Percentiles rank a stretch among this genome's conserved stretches.
Evolutionary conservation across 1,139 yeast species (phyloP).

Genomic region (Geotrichum citri-aurantii): DNA sequence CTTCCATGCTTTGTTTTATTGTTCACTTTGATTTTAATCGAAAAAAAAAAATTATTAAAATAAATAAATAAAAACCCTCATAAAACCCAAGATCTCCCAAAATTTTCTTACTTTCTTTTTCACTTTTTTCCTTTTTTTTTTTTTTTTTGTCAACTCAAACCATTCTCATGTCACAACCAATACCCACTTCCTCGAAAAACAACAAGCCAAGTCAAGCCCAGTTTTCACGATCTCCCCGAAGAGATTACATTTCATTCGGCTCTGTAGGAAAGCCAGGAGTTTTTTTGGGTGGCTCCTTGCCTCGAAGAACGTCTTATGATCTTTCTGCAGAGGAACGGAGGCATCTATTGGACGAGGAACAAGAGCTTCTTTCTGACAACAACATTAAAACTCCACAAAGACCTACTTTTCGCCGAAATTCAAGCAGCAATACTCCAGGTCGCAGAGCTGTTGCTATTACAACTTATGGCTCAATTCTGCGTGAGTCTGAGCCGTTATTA

Average conservation of each 20-base stretch:
- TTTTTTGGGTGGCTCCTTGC: constrained; percentile 7
- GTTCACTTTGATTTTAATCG: too few relatives aligned
- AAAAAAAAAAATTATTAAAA: neutral
- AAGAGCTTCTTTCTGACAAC: constrained; percentile 18
- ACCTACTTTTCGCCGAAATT: neutral
- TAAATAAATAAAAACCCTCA: neutral
- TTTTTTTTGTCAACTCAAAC: neutral
- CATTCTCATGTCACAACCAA: constrained; percentile 1
- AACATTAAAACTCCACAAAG: constrained; percentile 5
- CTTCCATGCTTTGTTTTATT: too few relatives aligned
- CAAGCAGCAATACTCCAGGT: neutral
- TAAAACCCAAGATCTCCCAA: neutral
- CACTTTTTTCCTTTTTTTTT: neutral
- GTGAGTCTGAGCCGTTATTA: neutral
- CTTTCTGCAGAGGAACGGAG: constrained; percentile 15
- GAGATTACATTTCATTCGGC: constrained; percentile 19
- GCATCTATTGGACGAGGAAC: constrained; percentile 16
- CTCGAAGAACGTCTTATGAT: constrained; percentile 10
- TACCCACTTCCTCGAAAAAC: constrained; percentile 4
- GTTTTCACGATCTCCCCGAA: constrained; percentile 17
- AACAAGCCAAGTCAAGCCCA: neutral
- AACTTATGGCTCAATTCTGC: constrained; percentile 5
- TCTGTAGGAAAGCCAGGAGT: constrained; percentile 21
- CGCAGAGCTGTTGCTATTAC: neutral
- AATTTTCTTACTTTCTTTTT: neutral